A percentile compares a stretch with the other conserved stretches of the same genome.
Evolutionary conservation across 495 filamentous ascomycete species (phyloP).

Genomic region (Schizothecium vesticola): DNA sequence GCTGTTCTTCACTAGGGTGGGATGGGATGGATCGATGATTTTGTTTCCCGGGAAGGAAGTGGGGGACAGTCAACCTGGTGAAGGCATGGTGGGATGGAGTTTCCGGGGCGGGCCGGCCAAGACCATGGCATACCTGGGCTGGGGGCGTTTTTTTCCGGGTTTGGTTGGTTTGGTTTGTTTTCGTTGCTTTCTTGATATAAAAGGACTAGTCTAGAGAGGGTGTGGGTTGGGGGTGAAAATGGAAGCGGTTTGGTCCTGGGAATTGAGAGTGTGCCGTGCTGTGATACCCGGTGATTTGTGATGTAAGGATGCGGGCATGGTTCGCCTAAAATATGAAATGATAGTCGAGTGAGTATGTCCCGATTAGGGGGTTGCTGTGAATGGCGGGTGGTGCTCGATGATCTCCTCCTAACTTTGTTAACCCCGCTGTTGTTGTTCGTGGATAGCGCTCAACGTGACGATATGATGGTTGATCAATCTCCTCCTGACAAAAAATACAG

Average conservation of each 20-base stretch:
- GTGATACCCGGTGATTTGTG: not conserved
- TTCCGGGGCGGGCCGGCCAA: not conserved
- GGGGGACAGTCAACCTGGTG: not conserved
- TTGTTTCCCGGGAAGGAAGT: not conserved
- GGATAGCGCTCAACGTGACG: no score
- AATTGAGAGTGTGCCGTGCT: not conserved
- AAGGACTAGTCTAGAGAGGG: not conserved
- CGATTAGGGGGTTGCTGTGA: no score
- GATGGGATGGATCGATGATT: not conserved
- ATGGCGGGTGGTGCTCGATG: no score
- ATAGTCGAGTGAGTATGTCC: no score
- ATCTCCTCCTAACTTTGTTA: no score
- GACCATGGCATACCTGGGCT: not conserved
- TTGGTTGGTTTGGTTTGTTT: not conserved
- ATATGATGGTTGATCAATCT: no score
- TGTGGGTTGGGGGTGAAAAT: not conserved
- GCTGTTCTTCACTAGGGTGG: not conserved
- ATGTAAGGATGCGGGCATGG: not conserved
- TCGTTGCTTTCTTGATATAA: not conserved
- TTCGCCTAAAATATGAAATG: no score
- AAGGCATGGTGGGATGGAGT: not conserved
- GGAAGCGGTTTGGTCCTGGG: not conserved
- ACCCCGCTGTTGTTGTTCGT: no score
- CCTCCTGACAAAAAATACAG: no score
- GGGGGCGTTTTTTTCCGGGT: not conserved